Evolutionary conservation across 2,329 filamentous ascomycete species (phyloP), one percentile per base, ranked within the genome.

Genomic region (Diaporthe longicolla): DNA sequence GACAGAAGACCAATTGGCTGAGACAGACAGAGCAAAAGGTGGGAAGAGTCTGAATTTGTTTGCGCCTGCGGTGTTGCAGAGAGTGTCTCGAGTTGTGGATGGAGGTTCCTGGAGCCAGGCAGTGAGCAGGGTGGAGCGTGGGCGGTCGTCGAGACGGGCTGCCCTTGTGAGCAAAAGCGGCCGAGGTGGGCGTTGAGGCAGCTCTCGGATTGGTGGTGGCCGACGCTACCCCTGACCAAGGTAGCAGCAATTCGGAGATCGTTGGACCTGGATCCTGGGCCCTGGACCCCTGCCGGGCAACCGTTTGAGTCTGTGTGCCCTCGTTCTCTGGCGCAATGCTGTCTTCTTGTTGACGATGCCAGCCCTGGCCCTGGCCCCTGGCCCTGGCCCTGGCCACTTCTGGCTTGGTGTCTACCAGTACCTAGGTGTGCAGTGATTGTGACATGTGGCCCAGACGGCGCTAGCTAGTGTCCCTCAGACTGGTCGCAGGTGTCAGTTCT

Each of bases 11-110:
- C 70, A 71, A 71, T 63, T 71, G 70, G 48, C 57, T 32, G 45
- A 24, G 21, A 54, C 19, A 26, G 70, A 55, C 57, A 45, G 32
- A 45, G 70, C n/a, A n/a, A 45, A n/a, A 26, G 24, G 37, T 71
- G 57, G 70, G 57, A 63, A 55, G 45, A 50, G 70, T 63, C 70
- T 54, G 57, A 35, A 63, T 54, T 71, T 58, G 68, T 70, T 48
- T 70, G 68, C 58, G 54, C 40, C 55, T 63, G 57, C 57, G 79
- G 77, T 82, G 83, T 83, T 82, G 82, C 83, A 82, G 80, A 78
- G 81, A 79, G 80, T 82, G 83, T 85, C 81, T 85, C 82, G 80
- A 81, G 78, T 79, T 76, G 77, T 78, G 79, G 79, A 78, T 75
- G 79, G 76, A 71, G 45, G 57, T 71, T 63, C 70, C 70, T 63